phyloP scores from a whole-genome alignment of 1,284 basidiomycete species.

The Coniophora puteana region DNA sequence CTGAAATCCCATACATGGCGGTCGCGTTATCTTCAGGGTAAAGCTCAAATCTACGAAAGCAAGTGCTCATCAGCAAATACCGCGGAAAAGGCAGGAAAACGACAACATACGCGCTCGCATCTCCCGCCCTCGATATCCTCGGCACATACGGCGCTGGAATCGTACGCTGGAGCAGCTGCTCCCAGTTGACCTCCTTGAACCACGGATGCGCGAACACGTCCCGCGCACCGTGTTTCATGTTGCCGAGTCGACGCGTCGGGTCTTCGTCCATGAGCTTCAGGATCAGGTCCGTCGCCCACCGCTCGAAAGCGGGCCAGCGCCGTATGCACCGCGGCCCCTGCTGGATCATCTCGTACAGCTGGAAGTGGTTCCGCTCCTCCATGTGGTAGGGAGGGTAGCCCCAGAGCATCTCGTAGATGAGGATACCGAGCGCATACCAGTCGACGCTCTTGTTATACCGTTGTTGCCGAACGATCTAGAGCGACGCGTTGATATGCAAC shows the following conservation, averaged over 20 bases:
- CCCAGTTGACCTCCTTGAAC: constrained; percentile 98
- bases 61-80: constrained; percentile 7
- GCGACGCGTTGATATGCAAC: too few species aligned
- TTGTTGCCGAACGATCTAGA: constrained; percentile 79
- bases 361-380: constrained; percentile 59
- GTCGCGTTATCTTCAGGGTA: constrained; percentile 72
- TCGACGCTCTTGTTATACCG: constrained; percentile 98
- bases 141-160: constrained; percentile 97
- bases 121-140: constrained; percentile 80
- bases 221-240: constrained; percentile 86
- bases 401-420: constrained; percentile 97
- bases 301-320: constrained; percentile 86
- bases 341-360: constrained; percentile 79
- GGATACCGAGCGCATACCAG: constrained; percentile 97
- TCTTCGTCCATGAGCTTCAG: constrained; percentile 89
- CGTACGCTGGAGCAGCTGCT: constrained; percentile 76
- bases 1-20: constrained; percentile 52
- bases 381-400: constrained; percentile 80
- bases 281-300: constrained; percentile 84
- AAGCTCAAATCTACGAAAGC: constrained; percentile 59
- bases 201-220: constrained; percentile 97
- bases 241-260: constrained; percentile 90
- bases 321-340: constrained; percentile 73
- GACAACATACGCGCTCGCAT: constrained; percentile 83
- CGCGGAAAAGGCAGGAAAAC: constrained; percentile 1